phyloP scores from a whole-genome alignment of 371 early-diverging fungal species.

The Choanephora cucurbitarum region DNA sequence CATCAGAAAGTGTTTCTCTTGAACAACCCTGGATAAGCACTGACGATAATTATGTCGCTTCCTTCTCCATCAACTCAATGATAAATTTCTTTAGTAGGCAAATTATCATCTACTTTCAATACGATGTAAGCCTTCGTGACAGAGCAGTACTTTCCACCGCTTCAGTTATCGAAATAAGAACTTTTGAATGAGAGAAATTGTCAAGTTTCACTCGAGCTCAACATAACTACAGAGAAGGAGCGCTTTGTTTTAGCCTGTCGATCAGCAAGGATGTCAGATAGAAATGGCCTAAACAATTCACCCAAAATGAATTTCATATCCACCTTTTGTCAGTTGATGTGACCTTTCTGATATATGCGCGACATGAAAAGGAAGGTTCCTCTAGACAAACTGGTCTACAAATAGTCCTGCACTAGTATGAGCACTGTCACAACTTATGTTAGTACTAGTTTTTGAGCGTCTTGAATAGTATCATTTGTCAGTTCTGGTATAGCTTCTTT shows the following conservation, averaged over 20 bases:
- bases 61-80: constrained; percentile 32
- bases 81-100: constrained; percentile 57
- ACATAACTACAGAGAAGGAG: constrained; percentile 53
- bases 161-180: constrained; percentile 32
- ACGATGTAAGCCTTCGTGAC: constrained; percentile 8
- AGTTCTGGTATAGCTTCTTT: constrained; percentile 8
- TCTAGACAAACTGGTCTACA: constrained; percentile 43
- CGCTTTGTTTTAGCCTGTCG: constrained; percentile 51
- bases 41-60: constrained; percentile 1
- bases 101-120: constrained; percentile 37
- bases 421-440: constrained; percentile 38
- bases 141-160: constrained; percentile 33
- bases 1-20: background rate
- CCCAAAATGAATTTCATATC: constrained; percentile 37
- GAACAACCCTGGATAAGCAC: constrained; percentile 11
- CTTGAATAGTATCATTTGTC: constrained; percentile 42
- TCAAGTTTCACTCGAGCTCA: constrained; percentile 45
- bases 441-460: constrained; percentile 45
- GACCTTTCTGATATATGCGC: constrained; percentile 68
- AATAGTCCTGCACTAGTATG: constrained; percentile 47
- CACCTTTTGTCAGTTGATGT: constrained; percentile 56
- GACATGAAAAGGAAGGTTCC: constrained; percentile 52
- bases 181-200: constrained; percentile 14
- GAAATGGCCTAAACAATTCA: constrained; percentile 78
- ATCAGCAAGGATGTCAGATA: constrained; percentile 60